These are phyloP conservation scores for Vararia minispora DNA, from an alignment of 768 basidiomycete species.

Conservation along the genomic window DNA sequence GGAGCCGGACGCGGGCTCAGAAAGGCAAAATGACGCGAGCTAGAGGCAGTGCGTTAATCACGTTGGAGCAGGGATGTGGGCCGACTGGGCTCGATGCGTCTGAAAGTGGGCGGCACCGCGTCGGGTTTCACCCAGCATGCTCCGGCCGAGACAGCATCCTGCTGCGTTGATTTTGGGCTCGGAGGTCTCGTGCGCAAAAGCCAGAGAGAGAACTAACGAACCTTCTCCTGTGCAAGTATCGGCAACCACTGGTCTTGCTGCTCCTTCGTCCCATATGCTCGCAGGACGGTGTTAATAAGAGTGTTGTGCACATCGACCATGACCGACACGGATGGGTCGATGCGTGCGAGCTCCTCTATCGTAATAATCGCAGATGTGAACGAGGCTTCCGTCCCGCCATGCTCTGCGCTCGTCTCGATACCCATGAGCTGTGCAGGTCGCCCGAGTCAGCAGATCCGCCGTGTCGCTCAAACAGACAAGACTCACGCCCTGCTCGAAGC, in stretches of 20 bases:
- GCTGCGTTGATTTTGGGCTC: too few relatives aligned
- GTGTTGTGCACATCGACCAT: constrained; percentile 98
- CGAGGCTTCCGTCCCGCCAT: constrained; percentile 81
- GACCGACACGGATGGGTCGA: constrained; percentile 95
- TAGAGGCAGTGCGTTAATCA: constrained; percentile 21
- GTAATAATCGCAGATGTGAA: constrained; percentile 95
- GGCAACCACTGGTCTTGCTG: constrained; percentile 88
- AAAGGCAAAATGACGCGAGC: constrained; percentile 95
- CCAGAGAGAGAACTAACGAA: constrained; percentile 18
- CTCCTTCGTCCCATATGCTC: constrained; percentile 74
- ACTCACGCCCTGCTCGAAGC: constrained; percentile 88
- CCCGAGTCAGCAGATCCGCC: not conserved
- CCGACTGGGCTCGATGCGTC: too few relatives aligned
- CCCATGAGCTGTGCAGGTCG: constrained; percentile 99
- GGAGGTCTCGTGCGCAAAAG: too few relatives aligned
- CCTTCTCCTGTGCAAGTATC: constrained; percentile 66
- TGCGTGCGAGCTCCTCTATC: constrained; percentile 93
- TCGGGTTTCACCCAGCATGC: too few relatives aligned
- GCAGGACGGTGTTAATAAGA: constrained; percentile 88
- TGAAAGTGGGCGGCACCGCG: too few relatives aligned
- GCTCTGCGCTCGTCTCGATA: constrained; percentile 79
- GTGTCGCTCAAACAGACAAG: constrained; percentile 1
- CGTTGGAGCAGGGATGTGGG: too few relatives aligned
- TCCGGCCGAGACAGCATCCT: too few relatives aligned
- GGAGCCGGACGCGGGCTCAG: constrained; percentile 86